phyloP scores from a whole-genome alignment of 495 filamentous ascomycete species.

The Mytilinidion resinicola region DNA sequence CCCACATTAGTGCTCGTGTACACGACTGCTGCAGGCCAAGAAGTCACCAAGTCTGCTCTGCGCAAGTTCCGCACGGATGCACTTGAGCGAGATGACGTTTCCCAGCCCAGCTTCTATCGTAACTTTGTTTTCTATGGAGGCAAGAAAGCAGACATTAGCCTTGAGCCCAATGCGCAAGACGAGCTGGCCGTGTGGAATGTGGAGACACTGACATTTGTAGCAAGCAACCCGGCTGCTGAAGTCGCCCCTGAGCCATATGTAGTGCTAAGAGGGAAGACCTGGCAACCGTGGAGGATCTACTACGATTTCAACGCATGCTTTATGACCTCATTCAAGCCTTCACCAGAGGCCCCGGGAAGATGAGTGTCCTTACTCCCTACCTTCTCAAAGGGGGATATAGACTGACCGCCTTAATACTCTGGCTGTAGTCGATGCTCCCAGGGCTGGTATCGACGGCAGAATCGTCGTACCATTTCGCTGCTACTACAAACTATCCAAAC shows the following conservation, averaged over 20 bases:
- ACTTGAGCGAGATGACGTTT: conserved; percentile 2
- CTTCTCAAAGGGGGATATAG: too few species aligned
- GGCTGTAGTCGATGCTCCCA: not conserved
- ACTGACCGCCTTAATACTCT: too few species aligned
- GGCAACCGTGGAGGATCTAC: too few species aligned
- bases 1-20: not conserved
- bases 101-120: not conserved
- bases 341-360: too few species aligned
- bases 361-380: too few species aligned
- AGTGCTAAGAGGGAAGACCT: too few species aligned
- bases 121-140: conserved; percentile 1
- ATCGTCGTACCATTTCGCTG: conserved; percentile 4
- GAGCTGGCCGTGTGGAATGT: not conserved
- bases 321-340: too few species aligned
- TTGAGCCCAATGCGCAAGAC: not conserved
- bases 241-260: too few species aligned
- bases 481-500: not conserved
- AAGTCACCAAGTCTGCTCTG: not conserved
- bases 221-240: not conserved
- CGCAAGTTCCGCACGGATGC: not conserved
- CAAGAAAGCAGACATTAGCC: not conserved
- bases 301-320: too few species aligned
- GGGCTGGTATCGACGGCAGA: not conserved
- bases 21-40: not conserved
- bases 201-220: not conserved